Conservation (phyloP, 352 stramenopile genomes). For the Globisporangium polare region DNA sequence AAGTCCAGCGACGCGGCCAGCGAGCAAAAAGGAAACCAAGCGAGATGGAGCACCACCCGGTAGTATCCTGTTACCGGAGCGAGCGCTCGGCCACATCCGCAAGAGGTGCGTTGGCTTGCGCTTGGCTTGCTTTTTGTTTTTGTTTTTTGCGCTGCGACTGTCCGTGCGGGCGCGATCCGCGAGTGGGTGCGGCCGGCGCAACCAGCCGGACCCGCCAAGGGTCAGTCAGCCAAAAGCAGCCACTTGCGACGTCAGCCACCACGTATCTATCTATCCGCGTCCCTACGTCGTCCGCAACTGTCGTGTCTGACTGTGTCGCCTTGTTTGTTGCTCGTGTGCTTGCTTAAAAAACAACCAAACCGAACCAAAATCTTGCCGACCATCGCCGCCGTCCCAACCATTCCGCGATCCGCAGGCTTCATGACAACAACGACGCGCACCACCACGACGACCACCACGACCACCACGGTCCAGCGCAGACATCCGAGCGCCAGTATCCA, state of each 20-base stretch:
- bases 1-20: not conserved
- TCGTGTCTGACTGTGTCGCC: slow-evolving; percentile 1
- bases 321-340: not conserved
- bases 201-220: not conserved
- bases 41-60: not conserved
- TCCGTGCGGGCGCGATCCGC: not conserved
- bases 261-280: no score
- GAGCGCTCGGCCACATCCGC: slow-evolving; percentile 7
- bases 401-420: slow-evolving; percentile 32
- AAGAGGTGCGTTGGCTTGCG: slow-evolving; percentile 9
- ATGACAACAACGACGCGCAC: slow-evolving; percentile 19
- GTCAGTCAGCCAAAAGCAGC: slow-evolving; percentile 2
- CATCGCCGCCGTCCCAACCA: not conserved
- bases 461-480: slow-evolving; percentile 10
- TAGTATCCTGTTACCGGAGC: slow-evolving; percentile 12
- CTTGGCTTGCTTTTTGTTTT: not conserved
- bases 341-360: no score
- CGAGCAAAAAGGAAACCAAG: not conserved
- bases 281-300: not conserved
- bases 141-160: not conserved
- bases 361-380: not conserved
- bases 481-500: not conserved
- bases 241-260: slow-evolving; percentile 1
- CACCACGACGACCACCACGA: slow-evolving; percentile 24
- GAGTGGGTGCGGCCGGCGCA: not conserved